phyloP scores from a whole-genome alignment of 495 filamentous ascomycete genomes.

The Xylaria acuta region DNA sequence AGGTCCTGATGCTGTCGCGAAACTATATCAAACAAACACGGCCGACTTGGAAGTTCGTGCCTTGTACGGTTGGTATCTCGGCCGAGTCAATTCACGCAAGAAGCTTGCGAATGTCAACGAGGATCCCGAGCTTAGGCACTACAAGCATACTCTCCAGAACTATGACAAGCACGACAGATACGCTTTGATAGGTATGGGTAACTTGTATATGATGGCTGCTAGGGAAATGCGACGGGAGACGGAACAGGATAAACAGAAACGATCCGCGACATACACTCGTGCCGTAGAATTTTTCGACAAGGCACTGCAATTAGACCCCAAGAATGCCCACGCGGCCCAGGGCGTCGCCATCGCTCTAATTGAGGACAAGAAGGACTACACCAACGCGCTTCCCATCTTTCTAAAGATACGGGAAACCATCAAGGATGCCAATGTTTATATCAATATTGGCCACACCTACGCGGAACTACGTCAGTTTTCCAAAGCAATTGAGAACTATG shows the following conservation, averaged over 20 bases:
- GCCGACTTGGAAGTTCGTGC: constrained; percentile 88
- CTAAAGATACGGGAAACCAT: constrained; percentile 86
- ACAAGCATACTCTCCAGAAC: constrained; percentile 93
- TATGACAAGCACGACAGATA: constrained; percentile 97
- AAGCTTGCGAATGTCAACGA: constrained; percentile 79
- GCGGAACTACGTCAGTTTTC: constrained; percentile 86
- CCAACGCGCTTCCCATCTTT: constrained; percentile 81
- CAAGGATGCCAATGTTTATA: constrained; percentile 81
- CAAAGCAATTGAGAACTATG: constrained; percentile 92
- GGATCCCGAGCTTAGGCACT: constrained; percentile 88
- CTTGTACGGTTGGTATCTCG: constrained; percentile 93
- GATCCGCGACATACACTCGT: constrained; percentile 81
- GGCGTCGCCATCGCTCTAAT: constrained; percentile 92
- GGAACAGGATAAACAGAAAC: constrained; percentile 87
- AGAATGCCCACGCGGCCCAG: constrained; percentile 95
- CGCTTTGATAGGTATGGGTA: constrained; percentile 94
- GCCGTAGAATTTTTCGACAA: constrained; percentile 99
- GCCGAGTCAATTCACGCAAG: constrained; percentile 75
- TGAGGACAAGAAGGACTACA: constrained; percentile 89
- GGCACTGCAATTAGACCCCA: constrained; percentile 86
- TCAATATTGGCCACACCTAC: constrained; percentile 93
- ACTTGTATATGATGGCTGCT: constrained; percentile 82
- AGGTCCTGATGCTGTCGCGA: constrained; percentile 80
- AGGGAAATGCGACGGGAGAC: constrained; percentile 93
- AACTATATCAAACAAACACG: constrained; percentile 79